phyloP scores from a whole-genome alignment of 2,329 filamentous ascomycete species.

The Leptographium lundbergii region DNA sequence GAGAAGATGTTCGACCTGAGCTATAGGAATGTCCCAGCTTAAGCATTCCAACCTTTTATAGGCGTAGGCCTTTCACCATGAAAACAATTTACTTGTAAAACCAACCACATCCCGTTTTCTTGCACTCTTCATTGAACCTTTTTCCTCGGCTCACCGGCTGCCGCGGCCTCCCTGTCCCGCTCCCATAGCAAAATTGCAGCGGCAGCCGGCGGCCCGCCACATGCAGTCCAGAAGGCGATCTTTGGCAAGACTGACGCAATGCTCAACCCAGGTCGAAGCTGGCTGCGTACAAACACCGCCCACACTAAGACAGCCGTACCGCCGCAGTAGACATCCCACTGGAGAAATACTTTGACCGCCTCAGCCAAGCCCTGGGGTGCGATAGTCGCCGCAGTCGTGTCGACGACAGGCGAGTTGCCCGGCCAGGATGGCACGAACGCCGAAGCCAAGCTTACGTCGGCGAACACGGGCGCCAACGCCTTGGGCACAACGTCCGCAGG shows the following conservation, averaged over 20 bases:
- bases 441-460: neutral
- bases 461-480: neutral
- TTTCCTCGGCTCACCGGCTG: neutral
- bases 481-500: neutral
- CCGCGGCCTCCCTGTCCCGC: neutral
- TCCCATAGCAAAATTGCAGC: neutral
- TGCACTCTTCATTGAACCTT: neutral
- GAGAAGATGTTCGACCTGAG: too few relatives aligned
- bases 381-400: neutral
- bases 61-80: too few relatives aligned
- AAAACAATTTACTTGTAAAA: too few relatives aligned
- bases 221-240: neutral
- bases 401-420: neutral
- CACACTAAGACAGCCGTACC: neutral
- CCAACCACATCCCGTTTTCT: too few relatives aligned
- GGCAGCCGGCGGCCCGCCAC: neutral
- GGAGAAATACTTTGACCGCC: neutral
- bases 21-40: too few relatives aligned
- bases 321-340: neutral
- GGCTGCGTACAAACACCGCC: neutral
- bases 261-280: neutral
- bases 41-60: too few relatives aligned
- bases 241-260: neutral
- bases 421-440: neutral
- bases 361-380: neutral